Evolutionary conservation across 176 grass and related monocot species (phyloP), one percentile per base, ranked within the genome.

Genomic region (Oryza nivara): DNA sequence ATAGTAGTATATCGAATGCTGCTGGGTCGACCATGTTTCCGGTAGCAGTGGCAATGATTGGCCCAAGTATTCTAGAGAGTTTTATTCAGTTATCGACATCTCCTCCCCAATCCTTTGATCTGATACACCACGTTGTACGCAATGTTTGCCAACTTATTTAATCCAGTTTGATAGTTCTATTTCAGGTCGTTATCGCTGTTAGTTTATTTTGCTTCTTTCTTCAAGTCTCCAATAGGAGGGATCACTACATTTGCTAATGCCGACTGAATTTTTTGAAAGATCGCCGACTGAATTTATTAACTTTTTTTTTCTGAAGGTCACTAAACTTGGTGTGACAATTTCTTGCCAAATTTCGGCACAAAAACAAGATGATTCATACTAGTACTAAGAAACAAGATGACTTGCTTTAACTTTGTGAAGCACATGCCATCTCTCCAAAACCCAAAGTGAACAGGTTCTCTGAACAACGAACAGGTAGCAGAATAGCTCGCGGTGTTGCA

Each of bases 381-480:
- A 60, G n/a, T 23, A 63, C 20, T 63, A 23, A 63, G 58, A 63
- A 77, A 74, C 0, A 84, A 68, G 0, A 68, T 30, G 83, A 73
- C 44, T 63, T 69, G 5, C 36, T 60, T 80, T 12, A 68, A 2
- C 25, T 75, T 47, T 2, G 78, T 43, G 36, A 32, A 1, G 36
- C 83, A 91, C 86, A 69, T 88, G 86, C 41, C 16, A 9, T 70
- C 65, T 63, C 52, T 51, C 9, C 47, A n/a, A 28, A 34, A 38
- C 9, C 35, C 45, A 54, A 72, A 36, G 80, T 49, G 82, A 49
- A 20, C 86, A 79, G 75, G 82, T 89, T 83, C 84, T 83, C 67
- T 89, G 83, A 88, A 80, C 63, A 86, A 84, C 54, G 67, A 79
- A 79, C 68, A 78, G 66, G 52, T 11, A 8, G 14, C 11, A 60